A percentile compares a stretch with the other conserved stretches of the same genome.
phyloP scores from a whole-genome alignment of 352 stramenopile genomes.

The Pythium brassicae region DNA sequence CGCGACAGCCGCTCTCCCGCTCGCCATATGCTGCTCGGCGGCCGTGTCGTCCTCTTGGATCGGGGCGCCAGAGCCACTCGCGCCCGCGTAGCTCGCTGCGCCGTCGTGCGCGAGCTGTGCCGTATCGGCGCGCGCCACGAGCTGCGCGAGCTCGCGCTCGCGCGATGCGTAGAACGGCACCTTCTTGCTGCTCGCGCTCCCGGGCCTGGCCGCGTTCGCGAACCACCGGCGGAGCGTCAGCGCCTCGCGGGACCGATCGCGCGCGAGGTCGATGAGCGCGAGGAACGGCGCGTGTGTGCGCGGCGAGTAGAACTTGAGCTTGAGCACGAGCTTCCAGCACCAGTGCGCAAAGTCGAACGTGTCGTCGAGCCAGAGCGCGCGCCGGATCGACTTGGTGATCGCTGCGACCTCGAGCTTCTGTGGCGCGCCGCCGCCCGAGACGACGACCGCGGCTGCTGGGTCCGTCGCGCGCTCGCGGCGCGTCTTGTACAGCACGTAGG shows the following conservation, averaged over 20 bases:
- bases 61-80: conserved; percentile 27
- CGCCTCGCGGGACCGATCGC: conserved; percentile 67
- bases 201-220: conserved; percentile 28
- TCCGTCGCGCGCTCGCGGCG: conserved; percentile 34
- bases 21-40: neutral
- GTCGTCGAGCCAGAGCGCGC: conserved; percentile 57
- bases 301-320: conserved; percentile 79
- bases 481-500: conserved; percentile 63
- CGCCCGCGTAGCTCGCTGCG: neutral
- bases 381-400: conserved; percentile 73
- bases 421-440: conserved; percentile 38
- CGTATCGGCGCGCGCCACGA: conserved; percentile 9
- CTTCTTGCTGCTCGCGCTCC: conserved; percentile 15
- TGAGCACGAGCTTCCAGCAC: conserved; percentile 84
- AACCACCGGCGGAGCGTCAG: conserved; percentile 79
- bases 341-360: conserved; percentile 78
- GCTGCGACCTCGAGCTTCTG: conserved; percentile 49
- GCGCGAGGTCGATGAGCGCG: conserved; percentile 62
- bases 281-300: conserved; percentile 62
- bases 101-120: conserved; percentile 3
- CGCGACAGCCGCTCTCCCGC: conserved; percentile 10
- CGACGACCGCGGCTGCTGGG: conserved; percentile 28
- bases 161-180: conserved; percentile 58
- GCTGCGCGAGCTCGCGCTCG: conserved; percentile 28
- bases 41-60: conserved; percentile 17